Conservation (phyloP, 331 rosid genomes). For the Acacia pycnantha region DNA sequence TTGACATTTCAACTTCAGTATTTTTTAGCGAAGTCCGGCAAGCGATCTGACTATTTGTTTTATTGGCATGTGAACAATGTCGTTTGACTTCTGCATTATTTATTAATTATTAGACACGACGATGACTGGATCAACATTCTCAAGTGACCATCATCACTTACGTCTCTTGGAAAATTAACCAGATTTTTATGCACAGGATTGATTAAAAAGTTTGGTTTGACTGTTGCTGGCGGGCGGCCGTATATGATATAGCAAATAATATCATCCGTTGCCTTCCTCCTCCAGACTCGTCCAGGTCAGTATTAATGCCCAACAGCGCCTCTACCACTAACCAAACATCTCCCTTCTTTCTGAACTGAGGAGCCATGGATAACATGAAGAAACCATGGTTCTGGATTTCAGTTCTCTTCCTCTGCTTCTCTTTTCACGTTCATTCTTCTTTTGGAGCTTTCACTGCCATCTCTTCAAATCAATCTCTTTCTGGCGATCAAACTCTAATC, state of each 20-base stretch:
- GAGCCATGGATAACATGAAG: slow-evolving; percentile 32
- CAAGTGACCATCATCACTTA: neutral
- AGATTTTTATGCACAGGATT: neutral
- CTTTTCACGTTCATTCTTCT: neutral
- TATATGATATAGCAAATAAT: neutral
- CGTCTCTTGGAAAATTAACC: neutral
- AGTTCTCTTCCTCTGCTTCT: slow-evolving; percentile 30
- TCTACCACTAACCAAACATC: neutral
- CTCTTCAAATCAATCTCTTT: slow-evolving; percentile 35
- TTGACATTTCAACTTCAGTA: neutral
- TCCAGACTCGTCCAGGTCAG: too few species aligned
- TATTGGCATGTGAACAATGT: neutral
- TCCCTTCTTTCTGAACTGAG: neutral
- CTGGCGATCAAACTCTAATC: slow-evolving; percentile 50
- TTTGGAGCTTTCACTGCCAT: slow-evolving; percentile 42
- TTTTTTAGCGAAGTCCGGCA: neutral
- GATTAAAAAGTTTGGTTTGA: neutral
- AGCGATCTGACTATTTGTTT: neutral
- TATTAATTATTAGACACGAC: neutral
- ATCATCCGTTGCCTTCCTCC: too few species aligned
- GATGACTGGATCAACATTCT: neutral
- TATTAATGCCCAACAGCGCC: neutral
- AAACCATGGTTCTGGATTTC: slow-evolving; percentile 22
- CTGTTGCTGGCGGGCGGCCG: neutral
- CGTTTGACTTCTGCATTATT: neutral